A percentile compares a stretch with the other conserved stretches of the same genome.
phyloP scores from a whole-genome alignment of 2,329 filamentous ascomycete species.

The Colletotrichum endophyticum region DNA sequence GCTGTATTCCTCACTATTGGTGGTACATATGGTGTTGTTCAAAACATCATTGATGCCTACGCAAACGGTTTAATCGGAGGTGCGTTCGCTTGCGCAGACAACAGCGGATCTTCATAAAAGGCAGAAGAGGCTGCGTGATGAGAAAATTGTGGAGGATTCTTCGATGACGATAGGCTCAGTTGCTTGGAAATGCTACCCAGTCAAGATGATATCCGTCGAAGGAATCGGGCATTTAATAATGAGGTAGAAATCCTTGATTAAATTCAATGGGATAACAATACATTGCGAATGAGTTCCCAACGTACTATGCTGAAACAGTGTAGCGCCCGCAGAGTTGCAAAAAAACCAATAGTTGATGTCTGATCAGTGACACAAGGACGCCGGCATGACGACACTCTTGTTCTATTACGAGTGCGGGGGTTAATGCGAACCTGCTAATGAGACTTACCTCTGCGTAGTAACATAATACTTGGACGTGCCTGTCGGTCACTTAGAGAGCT shows the following conservation, averaged over 20 bases:
- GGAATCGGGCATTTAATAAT: neutral
- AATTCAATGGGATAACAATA: neutral
- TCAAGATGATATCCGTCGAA: neutral
- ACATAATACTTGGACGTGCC: neutral
- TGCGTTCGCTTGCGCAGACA: conserved; percentile 55
- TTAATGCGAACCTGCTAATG: neutral
- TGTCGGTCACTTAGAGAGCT: too few species aligned
- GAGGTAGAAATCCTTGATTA: neutral
- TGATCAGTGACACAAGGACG: neutral
- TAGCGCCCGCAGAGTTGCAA: neutral
- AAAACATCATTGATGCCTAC: conserved; percentile 57
- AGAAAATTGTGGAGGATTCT: neutral
- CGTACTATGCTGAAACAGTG: neutral
- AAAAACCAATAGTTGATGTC: neutral
- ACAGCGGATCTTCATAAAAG: conserved; percentile 36
- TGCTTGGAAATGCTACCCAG: neutral
- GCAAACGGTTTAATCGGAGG: conserved; percentile 46
- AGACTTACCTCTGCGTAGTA: neutral
- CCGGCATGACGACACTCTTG: neutral
- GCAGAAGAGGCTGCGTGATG: too few species aligned
- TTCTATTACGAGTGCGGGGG: neutral
- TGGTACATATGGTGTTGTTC: conserved; percentile 50
- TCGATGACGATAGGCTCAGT: neutral
- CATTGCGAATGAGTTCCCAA: neutral
- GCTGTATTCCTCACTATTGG: conserved; percentile 42